Evolutionary conservation across 2,329 filamentous ascomycete species (phyloP).

Genomic region (Diaporthe ilicicola): DNA sequence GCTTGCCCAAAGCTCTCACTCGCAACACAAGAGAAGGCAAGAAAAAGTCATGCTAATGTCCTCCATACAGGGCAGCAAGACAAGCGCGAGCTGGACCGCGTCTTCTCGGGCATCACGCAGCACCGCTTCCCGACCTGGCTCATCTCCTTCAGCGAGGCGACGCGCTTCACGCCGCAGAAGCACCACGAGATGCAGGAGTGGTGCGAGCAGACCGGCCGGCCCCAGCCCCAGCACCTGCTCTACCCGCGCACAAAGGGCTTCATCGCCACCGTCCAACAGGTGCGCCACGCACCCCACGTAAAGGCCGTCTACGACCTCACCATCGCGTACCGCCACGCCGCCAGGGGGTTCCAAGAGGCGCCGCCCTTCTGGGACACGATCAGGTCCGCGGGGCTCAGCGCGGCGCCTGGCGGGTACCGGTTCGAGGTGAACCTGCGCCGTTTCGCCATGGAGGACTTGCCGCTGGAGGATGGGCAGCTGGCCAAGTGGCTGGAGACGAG

Average conservation of each 20-base stretch:
- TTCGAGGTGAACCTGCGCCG: slow-evolving; percentile 61
- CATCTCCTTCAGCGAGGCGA: slow-evolving; percentile 71
- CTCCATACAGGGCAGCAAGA: slow-evolving; percentile 45
- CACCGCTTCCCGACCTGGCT: slow-evolving; percentile 68
- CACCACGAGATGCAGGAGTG: slow-evolving; percentile 59
- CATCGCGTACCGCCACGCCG: slow-evolving; percentile 59
- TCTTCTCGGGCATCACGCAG: slow-evolving; percentile 63
- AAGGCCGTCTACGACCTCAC: slow-evolving; percentile 65
- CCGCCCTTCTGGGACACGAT: slow-evolving; percentile 64
- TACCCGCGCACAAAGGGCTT: slow-evolving; percentile 70
- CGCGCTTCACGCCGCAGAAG: slow-evolving; percentile 64
- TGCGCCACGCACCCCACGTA: slow-evolving; percentile 59
- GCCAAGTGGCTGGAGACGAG: slow-evolving; percentile 61
- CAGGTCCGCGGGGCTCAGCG: slow-evolving; percentile 51
- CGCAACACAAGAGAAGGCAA: not conserved
- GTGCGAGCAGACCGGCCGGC: slow-evolving; percentile 59
- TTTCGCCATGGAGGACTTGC: slow-evolving; percentile 58
- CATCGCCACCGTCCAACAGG: slow-evolving; percentile 64
- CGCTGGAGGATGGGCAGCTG: slow-evolving; percentile 55
- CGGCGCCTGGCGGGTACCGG: slow-evolving; percentile 48
- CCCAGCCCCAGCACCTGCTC: slow-evolving; percentile 64
- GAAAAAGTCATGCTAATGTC: not conserved
- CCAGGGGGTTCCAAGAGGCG: slow-evolving; percentile 53
- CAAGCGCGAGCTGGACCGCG: slow-evolving; percentile 61
- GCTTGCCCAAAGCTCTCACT: not conserved